Base-by-base conservation (phyloP, 2,329 filamentous ascomycete species). In the Ophiostoma tasmaniense region DNA sequence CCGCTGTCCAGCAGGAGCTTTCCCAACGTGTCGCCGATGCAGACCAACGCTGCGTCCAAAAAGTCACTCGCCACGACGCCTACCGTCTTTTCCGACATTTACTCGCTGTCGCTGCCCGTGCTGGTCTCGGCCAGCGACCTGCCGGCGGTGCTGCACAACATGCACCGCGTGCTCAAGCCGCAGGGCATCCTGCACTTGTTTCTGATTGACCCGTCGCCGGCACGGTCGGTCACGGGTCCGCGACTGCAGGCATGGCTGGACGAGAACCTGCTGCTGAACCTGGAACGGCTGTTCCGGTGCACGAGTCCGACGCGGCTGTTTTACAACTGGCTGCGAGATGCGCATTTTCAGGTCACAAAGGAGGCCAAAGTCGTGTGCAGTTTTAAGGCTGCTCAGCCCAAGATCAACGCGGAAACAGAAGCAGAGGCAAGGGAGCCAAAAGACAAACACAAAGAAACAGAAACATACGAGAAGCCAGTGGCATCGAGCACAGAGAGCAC, bases 171-270 rank as follows among this genome's bases (percentile, higher is more conserved):
- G 39, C 80, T 91, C 2, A 78, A 81, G 3, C 80, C 82, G 0
- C 81, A 82, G 0, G 87, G 88, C 0, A 78, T 80, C 25, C 76
- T 90, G 14, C 83, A 88, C 70, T 76, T 91, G 20, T 83, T 84
- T 0, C 77, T 90, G 22, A 84, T 90, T 71, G 87, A 91, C 69
- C 86, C 89, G 0, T 78, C 84, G 8, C 89, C 89, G 0, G 79
- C 83, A 0, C 78, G 83, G 3, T 77, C 80, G 1, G 87, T 83
- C 0, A 79, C 86, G 30, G 89, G 89, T 0, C 86, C 85, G 0
- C 78, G 79, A 1, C 78, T 91, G 74, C 80, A 83, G 45, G 76
- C 79, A 0, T 91, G 89, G 89, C 78, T 91, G 2, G 85, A 89
- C 61, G 80, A 84, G 3, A 80, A 89, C 67, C 79, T 91, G 0